Percentiles rank a stretch among this genome's conserved stretches.
phyloP scores from a whole-genome alignment of 2,329 filamentous ascomycete species.

The Cladosporium sp. region DNA sequence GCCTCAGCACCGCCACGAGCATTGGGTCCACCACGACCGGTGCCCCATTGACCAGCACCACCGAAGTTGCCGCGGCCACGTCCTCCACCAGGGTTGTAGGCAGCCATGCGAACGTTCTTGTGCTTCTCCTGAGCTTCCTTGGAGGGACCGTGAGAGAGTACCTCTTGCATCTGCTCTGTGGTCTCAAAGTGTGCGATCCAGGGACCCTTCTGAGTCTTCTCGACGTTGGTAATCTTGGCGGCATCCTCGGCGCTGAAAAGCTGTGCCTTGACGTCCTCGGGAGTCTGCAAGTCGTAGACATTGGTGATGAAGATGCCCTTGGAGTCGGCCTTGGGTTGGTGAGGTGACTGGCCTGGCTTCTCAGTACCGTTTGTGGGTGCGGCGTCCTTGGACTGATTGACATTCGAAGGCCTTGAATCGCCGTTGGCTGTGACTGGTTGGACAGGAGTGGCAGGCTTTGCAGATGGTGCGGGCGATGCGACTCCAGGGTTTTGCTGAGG shows the following conservation, averaged over 20 bases:
- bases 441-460: conserved; percentile 46
- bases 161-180: conserved; percentile 72
- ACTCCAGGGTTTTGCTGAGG: conserved; percentile 18
- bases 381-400: conserved; percentile 32
- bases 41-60: conserved; percentile 59
- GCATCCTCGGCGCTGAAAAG: conserved; percentile 81
- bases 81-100: conserved; percentile 59
- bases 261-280: conserved; percentile 67
- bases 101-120: conserved; percentile 42
- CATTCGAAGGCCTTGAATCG: conserved; percentile 22
- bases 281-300: conserved; percentile 73
- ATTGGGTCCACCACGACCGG: conserved; percentile 55
- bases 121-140: conserved; percentile 62
- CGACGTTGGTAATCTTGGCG: conserved; percentile 65
- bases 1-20: conserved; percentile 55
- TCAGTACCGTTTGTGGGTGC: conserved; percentile 48
- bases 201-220: conserved; percentile 73
- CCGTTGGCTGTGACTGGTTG: conserved; percentile 38
- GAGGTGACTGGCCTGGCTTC: conserved; percentile 32
- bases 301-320: conserved; percentile 84
- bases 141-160: conserved; percentile 68
- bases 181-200: conserved; percentile 84
- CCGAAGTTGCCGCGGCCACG: conserved; percentile 39
- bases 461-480: conserved; percentile 26
- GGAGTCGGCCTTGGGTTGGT: conserved; percentile 52